Base-by-base conservation (phyloP, 192 early-diverging fungal genomes). In the Coemansia sp. region DNA sequence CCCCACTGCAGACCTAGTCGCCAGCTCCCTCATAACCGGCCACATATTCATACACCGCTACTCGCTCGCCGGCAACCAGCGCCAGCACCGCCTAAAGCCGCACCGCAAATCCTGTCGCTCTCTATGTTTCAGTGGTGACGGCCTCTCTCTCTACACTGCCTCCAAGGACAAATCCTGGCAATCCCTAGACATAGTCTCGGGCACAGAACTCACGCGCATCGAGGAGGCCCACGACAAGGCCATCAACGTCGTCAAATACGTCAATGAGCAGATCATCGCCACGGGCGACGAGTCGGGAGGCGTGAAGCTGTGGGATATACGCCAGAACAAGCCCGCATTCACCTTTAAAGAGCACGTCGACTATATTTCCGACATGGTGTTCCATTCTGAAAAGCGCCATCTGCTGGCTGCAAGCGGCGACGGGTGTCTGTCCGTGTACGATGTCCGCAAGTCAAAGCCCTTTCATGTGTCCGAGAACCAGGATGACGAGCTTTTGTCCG, bases 401-500 rank as follows among this genome's bases (percentile, higher is more conserved):
- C 65, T 99, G 51, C 78, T 99, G 22, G 89, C 88, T 0, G 87
- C 92, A 22, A 86, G 94, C 67, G 96, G 92, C 24, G 96, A 98
- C 67, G 98, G 96, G 2, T 92, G 87, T 41, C 81, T 99, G 67
- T 92, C 94, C 19, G 87, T 94, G 3, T 96, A 91, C 70, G 96
- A 99, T 72, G 87, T 96, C 42, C 90, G 96, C 51, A 96, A 96
- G 75, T 79, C 86, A 12, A 89, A 93, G 53, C 91, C 94, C 14
- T 78, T 93, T 27, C 92, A 89, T 35, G 89, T 94, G 67, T 98
- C 94, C 6, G 98, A 91, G 29, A 92, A 96, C 68, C 94, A 94
- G 84, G 98, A 98, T 37, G 96, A 97, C 74, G 98, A 98, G 69
- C 85, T 98, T 39, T 72, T 99, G 45, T 97, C 92, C 24, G 85